These are phyloP conservation scores for Larix kaempferi DNA, from an alignment of 75 land plant genomes.

Conservation along the genomic window DNA sequence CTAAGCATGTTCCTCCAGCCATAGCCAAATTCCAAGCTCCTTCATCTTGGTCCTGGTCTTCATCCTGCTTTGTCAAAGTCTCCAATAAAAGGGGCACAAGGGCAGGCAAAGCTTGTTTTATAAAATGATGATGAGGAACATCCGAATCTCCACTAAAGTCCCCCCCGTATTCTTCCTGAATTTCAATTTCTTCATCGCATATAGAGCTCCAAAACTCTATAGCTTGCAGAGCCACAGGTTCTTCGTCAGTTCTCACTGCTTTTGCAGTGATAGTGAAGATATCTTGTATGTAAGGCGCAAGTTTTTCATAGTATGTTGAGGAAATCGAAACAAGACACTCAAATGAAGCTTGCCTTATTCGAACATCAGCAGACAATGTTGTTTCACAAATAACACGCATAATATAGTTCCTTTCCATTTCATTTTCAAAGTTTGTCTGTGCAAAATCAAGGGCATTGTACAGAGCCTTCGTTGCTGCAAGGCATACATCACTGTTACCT, in stretches of 20 bases:
- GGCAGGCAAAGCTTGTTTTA: constrained; percentile 48
- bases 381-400: constrained; percentile 77
- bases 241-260: constrained; percentile 56
- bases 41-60: constrained; percentile 78
- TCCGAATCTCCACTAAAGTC: constrained; percentile 25
- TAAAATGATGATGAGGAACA: constrained; percentile 39
- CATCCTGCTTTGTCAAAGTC: constrained; percentile 67
- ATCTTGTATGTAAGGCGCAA: constrained; percentile 62
- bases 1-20: constrained; percentile 85
- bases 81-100: constrained; percentile 66
- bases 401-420: constrained; percentile 68
- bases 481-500: constrained; percentile 44
- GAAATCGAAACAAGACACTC: constrained; percentile 71
- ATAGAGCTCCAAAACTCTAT: constrained; percentile 77
- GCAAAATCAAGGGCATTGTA: constrained; percentile 84
- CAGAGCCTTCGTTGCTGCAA: constrained; percentile 66
- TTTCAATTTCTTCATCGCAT: constrained; percentile 76
- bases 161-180: constrained; percentile 41
- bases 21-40: constrained; percentile 67
- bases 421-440: constrained; percentile 75
- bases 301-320: constrained; percentile 59
- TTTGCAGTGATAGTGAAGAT: constrained; percentile 56
- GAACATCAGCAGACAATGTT: constrained; percentile 46
- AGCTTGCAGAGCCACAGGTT: constrained; percentile 72
- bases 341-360: constrained; percentile 65